Percentiles rank a stretch among this genome's conserved stretches.
phyloP scores from a whole-genome alignment of 78 protist genomes.

The Trichosphaerium sp. region DNA sequence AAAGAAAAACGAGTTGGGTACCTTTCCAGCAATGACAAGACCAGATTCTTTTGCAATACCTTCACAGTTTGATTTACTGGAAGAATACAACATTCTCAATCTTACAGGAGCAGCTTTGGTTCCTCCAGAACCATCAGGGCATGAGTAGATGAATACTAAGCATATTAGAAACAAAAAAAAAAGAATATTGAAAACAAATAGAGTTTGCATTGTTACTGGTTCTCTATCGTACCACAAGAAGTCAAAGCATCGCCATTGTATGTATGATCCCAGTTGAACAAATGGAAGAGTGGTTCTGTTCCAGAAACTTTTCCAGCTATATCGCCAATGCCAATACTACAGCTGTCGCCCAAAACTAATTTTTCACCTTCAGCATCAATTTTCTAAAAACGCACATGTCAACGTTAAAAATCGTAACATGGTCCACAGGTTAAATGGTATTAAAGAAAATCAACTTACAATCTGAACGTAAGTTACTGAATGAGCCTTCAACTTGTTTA shows the following conservation, averaged over 20 bases:
- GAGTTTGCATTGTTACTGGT: no score
- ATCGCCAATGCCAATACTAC: neutral
- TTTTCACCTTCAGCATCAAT: conserved; percentile 19
- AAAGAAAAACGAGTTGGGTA: no score
- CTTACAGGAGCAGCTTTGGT: conserved; percentile 43
- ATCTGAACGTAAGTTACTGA: no score
- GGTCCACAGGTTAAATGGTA: no score
- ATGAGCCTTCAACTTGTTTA: no score
- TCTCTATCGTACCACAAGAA: neutral
- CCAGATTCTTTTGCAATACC: no score
- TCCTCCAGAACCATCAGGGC: conserved; percentile 56
- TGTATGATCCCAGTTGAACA: conserved; percentile 32
- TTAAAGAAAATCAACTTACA: no score
- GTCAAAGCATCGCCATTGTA: conserved; percentile 27
- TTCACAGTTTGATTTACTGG: conserved; percentile 41
- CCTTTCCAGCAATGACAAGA: no score
- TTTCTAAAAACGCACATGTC: no score
- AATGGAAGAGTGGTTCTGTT: conserved; percentile 49
- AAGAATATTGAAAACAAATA: no score
- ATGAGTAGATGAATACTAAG: conserved; percentile 35
- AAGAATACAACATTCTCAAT: conserved; percentile 42
- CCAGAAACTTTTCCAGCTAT: conserved; percentile 4
- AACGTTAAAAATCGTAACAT: no score
- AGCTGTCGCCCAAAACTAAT: neutral
- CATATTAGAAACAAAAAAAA: neutral